Base-by-base conservation (phyloP, 306 rosid species). In the Cucurbita moschata region DNA sequence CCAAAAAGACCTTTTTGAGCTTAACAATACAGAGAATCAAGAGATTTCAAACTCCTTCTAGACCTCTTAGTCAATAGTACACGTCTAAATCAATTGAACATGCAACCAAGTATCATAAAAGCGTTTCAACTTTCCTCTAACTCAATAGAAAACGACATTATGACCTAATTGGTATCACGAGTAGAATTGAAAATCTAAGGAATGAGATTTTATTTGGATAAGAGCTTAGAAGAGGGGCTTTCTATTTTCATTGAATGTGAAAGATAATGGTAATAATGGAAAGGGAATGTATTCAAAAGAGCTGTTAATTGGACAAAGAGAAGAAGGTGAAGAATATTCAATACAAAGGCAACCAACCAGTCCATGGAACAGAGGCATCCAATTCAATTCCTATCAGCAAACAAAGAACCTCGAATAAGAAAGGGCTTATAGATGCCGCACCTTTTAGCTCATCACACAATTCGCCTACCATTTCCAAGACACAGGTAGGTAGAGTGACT, bases 191-290 rank as follows among this genome's bases (percentile, higher is more conserved):
- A 64, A 64, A 40, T n/a, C 16, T 8, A 0, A 19, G 10, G 49
- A 10, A 67, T 6, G 53, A 3, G 40, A 44, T 30, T 30, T 30
- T 23, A 44, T 10, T 21, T 67, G 39, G 72, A 44, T 46, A 67
- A 67, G 39, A 67, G 72, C 72, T 67, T 44, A 11, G 72, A 67
- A 44, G 55, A 43, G 42, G 12, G 55, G 72, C 19, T 19, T 23
- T 67, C 53, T 6, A 67, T 18, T 19, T 67, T 67, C 40, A 67
- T 44, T 46, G 72, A 67, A 67, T 44, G 40, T 6, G 72, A 67
- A 67, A 67, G 73, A 67, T 46, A 67, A 65, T 65, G 71, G 71
- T 4, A 65, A 1, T 65, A 65, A 65, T 65, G 50, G 71, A 65
- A 43, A 21, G 38, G 73, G 73, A 67, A 67, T 67, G 46, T 12